Percentiles rank a stretch among this genome's conserved stretches.
phyloP scores from a whole-genome alignment of 2,329 filamentous ascomycete species.

The Ascocoryne sarcoides region DNA sequence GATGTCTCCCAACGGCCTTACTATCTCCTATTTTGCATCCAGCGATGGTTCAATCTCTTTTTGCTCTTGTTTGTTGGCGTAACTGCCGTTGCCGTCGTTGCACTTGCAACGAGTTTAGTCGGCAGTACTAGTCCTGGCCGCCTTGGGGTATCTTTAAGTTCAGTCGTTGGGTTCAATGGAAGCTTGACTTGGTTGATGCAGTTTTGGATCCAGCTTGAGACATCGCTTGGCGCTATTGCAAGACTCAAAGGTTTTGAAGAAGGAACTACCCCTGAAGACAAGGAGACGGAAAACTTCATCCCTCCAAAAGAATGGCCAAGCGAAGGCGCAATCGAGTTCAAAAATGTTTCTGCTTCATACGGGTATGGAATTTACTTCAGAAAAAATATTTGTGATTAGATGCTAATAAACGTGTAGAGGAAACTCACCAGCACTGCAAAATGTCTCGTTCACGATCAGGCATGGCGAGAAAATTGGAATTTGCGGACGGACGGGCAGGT shows the following conservation, averaged over 20 bases:
- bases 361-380: conserved; percentile 6
- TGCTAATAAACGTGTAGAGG: conserved; percentile 2
- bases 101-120: conserved; percentile 11
- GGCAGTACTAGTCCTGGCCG: conserved; percentile 10
- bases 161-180: conserved; percentile 15
- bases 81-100: conserved; percentile 19
- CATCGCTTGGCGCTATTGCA: conserved; percentile 46
- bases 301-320: conserved; percentile 15
- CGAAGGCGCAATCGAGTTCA: conserved; percentile 15
- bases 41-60: conserved; percentile 47
- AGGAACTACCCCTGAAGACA: conserved; percentile 34
- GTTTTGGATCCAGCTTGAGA: conserved; percentile 50
- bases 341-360: conserved; percentile 19
- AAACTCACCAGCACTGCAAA: conserved; percentile 18
- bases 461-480: conserved; percentile 42
- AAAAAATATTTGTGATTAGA: background rate
- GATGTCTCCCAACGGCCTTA: conserved; percentile 47
- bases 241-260: conserved; percentile 44
- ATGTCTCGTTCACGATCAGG: conserved; percentile 34
- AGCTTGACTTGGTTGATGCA: conserved; percentile 10
- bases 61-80: conserved; percentile 37
- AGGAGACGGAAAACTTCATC: conserved; percentile 3
- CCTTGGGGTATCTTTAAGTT: conserved; percentile 15
- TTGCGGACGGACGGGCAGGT: conserved; percentile 37
- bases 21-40: conserved; percentile 48